Evolutionary conservation across 2,329 filamentous ascomycete species (phyloP), one percentile per base, ranked within the genome.

Genomic region (Escovopsis sp.): DNA sequence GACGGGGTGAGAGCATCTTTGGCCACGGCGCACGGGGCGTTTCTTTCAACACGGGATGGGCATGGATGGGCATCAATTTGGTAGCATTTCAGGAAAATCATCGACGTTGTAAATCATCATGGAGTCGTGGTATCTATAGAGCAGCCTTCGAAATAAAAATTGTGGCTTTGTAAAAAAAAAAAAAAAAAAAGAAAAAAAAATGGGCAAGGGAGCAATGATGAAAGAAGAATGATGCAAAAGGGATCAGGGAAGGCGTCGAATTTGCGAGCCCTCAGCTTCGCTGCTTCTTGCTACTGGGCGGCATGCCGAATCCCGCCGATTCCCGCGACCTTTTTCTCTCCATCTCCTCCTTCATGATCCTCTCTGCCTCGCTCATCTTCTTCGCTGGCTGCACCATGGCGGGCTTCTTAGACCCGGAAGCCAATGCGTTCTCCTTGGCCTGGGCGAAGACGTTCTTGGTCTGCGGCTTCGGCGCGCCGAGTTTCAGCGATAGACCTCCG

Each of bases 341-440:
- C 60, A 85, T 71, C 55, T 88, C 83, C 51, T 84, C 81, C 59
- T 81, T 84, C 87, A 94, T 94, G 53, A 91, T 93, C 41, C 81
- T 73, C 61, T 89, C 86, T 3, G 80, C 81, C 56, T 93, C 85
- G 53, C 83, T 89, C 74, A 94, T 89, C 53, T 84, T 91, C 68
- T 84, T 86, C 2, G 77, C 79, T 42, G 72, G 72, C 46, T 76
- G 76, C 4, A 74, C 62, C 10, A 67, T 70, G 29, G 64, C 52
- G 1, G 58, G 47, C 57, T 84, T 85, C 60, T 85, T 85, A 3
- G 70, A 64, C 2, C 73, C 71, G 1, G 64, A 63, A 1, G 60
- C 57, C 2, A 85, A 63, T 0, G 79, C 77, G 48, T 88, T 89
- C 64, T 86, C 88, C 54, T 72, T 74, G 7, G 67, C 66, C 24